Percentiles rank a stretch among this genome's conserved stretches.
These are phyloP conservation scores for Calocera cornea DNA, from an alignment of 768 basidiomycete genomes.

Conservation along the genomic window DNA sequence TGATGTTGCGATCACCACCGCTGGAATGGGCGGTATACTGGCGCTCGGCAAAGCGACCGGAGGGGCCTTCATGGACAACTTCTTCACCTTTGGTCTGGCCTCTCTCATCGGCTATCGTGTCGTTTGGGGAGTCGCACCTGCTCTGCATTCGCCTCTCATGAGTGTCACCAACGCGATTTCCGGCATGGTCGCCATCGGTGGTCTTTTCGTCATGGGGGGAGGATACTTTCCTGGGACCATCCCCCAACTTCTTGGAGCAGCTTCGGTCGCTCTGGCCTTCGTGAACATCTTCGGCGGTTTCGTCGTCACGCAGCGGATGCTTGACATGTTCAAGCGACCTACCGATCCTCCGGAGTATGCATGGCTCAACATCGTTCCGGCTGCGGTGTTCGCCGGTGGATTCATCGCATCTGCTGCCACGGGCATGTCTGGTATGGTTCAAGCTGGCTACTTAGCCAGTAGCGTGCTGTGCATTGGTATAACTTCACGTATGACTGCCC, in stretches of 20 bases:
- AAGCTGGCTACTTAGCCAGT: slow-evolving; percentile 75
- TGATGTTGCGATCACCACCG: slow-evolving; percentile 60
- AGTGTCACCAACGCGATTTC: slow-evolving; percentile 84
- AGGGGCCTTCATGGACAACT: slow-evolving; percentile 73
- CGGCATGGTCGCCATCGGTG: slow-evolving; percentile 73
- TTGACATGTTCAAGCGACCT: slow-evolving; percentile 82
- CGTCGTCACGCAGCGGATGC: slow-evolving; percentile 80
- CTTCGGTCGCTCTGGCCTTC: slow-evolving; percentile 75
- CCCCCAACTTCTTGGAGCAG: slow-evolving; percentile 63
- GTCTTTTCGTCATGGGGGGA: slow-evolving; percentile 83
- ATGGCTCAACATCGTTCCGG: slow-evolving; percentile 70
- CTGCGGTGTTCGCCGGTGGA: slow-evolving; percentile 67
- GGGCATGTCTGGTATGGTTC: slow-evolving; percentile 73
- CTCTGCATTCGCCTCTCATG: slow-evolving; percentile 81
- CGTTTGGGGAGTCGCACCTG: slow-evolving; percentile 80
- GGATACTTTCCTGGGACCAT: slow-evolving; percentile 70
- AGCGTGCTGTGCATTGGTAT: slow-evolving; percentile 75
- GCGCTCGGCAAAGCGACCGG: slow-evolving; percentile 69
- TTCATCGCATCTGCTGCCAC: slow-evolving; percentile 71
- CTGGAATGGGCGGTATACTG: slow-evolving; percentile 59
- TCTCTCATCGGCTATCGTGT: slow-evolving; percentile 78
- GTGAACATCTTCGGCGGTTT: slow-evolving; percentile 84
- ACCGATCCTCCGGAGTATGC: slow-evolving; percentile 81
- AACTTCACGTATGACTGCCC: slow-evolving; percentile 1
- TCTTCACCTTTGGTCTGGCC: slow-evolving; percentile 80